Evolutionary conservation across 2,329 filamentous ascomycete genomes (phyloP), one percentile per base, ranked within the genome.

Genomic region (Hymenotorrendiella dingleyae): DNA sequence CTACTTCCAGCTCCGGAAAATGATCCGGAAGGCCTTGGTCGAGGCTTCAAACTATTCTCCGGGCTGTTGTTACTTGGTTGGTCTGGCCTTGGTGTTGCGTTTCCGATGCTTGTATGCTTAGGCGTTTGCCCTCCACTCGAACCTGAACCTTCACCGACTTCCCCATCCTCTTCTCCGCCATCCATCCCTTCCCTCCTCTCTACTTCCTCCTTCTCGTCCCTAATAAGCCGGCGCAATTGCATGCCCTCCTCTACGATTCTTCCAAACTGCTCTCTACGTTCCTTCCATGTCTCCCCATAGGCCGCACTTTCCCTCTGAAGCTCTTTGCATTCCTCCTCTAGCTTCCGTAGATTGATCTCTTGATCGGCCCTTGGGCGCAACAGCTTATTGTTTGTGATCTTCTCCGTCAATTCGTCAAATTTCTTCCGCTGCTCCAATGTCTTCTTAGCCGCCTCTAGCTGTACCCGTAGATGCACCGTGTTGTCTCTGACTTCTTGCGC

Each of bases 201-300:
- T 0, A 93, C 86, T 65, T 95, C 89, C 62, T 95, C 90, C 67
- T 95, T 94, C 71, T 96, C 91, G 58, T 95, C 90, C 47, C 89
- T 81, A 58, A 97, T 95, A 62, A 94, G 73, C 36, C 86, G 75
- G 45, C 90, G 73, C 62, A 97, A 74, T 50, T 86, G 74, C 76
- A 86, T 85, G n/a, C 88, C 88, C 68, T 96, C 91, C 46, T 90
- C 86, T 61, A 95, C 86, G 57, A 97, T 90, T 43, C 80, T 76
- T 45, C 83, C 86, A 64, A 96, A 95, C 65, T 95, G 88, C 54
- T 88, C 85, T 49, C 84, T 73, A 28, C 91, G 75, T 65, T 94
- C 89, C 30, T 77, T 72, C 90, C 90, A 96, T 0, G 87, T 93
- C 51, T 74, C 76, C 36, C 80, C 84, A 62, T 94, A 94, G 27